Evolutionary conservation across 1,284 basidiomycete genomes (phyloP).

Genomic region (Rhizoctonia solani): DNA sequence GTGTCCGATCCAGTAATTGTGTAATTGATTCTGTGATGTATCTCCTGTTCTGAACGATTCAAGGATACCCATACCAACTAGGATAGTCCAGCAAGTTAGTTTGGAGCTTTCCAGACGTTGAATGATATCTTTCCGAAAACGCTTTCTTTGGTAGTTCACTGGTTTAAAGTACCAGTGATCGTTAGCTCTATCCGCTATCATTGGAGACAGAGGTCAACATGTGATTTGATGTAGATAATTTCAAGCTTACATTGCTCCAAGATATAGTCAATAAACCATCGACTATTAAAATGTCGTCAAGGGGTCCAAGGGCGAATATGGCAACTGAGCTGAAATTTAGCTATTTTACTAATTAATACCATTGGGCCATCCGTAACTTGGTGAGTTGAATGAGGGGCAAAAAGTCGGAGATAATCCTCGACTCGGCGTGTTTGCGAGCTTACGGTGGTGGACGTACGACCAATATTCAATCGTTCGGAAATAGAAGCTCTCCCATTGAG

Average conservation of each 20-base stretch:
- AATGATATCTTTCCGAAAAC: background rate
- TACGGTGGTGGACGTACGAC: no score
- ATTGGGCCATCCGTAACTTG: no score
- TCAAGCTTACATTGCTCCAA: background rate
- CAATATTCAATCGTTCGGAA: no score
- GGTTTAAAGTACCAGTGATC: background rate
- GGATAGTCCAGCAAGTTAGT: background rate
- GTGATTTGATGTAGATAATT: background rate
- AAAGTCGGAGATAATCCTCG: no score
- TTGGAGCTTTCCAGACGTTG: background rate
- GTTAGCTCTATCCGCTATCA: background rate
- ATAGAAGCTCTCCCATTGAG: no score
- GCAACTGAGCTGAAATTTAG: no score
- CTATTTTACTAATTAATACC: no score
- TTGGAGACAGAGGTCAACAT: no score
- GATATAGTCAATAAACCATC: background rate
- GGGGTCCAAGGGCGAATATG: background rate
- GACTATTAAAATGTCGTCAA: background rate
- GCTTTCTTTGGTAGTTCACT: background rate
- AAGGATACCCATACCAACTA: background rate
- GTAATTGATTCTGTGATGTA: background rate
- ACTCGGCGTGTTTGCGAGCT: no score
- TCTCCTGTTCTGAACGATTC: background rate
- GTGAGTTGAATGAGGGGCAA: no score
- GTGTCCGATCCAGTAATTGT: background rate